Conservation (phyloP, 108 stramenopile genomes). For the Cyclotella sp. region DNA sequence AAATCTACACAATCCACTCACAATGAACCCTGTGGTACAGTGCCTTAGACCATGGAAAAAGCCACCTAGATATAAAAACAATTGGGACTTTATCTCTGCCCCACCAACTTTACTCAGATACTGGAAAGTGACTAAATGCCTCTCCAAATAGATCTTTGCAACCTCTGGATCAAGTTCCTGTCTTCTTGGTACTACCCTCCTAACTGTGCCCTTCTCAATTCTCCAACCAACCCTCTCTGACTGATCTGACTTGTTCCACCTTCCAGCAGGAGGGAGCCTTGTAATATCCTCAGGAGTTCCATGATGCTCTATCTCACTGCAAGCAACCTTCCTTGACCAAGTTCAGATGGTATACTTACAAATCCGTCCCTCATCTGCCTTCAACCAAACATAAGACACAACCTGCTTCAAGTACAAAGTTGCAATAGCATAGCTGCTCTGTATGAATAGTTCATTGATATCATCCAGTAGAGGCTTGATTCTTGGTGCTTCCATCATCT, state of each 20-base stretch:
- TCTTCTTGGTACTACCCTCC: not conserved
- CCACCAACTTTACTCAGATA: not conserved
- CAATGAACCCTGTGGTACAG: no score
- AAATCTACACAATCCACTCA: no score
- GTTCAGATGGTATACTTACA: not conserved
- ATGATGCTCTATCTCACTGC: not conserved
- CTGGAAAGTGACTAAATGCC: not conserved
- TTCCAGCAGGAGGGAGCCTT: not conserved
- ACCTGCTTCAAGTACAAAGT: not conserved
- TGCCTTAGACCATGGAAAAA: no score
- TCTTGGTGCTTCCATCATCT: constrained; percentile 12
- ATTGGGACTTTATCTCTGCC: no score
- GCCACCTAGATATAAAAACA: no score
- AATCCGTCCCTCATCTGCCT: constrained; percentile 1
- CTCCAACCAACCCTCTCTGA: not conserved
- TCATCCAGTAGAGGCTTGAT: not conserved
- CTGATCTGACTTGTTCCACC: not conserved
- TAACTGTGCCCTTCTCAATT: not conserved
- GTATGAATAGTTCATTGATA: not conserved
- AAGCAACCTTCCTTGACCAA: constrained; percentile 1
- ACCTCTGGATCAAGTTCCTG: not conserved
- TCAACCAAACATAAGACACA: not conserved
- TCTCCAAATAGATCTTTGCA: not conserved
- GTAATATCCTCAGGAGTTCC: not conserved
- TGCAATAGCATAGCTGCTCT: not conserved